Conservation (phyloP, 1,284 basidiomycete genomes). For the Cryptococcus deneoformans region DNA sequence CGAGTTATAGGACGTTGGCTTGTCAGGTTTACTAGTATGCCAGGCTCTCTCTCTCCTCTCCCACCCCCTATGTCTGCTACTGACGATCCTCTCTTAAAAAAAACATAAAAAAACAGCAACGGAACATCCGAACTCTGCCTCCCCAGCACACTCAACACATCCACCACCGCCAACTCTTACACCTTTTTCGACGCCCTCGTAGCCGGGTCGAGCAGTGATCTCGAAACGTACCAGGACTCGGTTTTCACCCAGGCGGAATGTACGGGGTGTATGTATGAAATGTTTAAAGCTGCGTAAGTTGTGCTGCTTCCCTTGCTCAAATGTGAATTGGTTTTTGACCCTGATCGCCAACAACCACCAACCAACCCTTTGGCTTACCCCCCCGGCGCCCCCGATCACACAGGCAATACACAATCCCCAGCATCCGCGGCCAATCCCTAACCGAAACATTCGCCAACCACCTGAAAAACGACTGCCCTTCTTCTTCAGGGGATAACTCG, state of each 20-base stretch:
- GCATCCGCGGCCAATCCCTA: constrained; percentile 22
- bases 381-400: too few relatives aligned
- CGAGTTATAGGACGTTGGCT: constrained; percentile 32
- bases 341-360: background rate
- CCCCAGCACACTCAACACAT: constrained; percentile 19
- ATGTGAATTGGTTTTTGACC: background rate
- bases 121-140: constrained; percentile 30
- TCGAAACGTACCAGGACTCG: constrained; percentile 24
- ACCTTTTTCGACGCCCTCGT: constrained; percentile 34
- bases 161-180: constrained; percentile 22
- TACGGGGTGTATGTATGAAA: constrained; percentile 39
- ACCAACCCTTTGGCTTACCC: background rate
- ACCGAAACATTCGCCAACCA: constrained; percentile 28
- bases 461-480: constrained; percentile 29
- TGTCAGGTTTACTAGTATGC: constrained; percentile 32
- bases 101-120: constrained; percentile 19
- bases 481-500: constrained; percentile 1
- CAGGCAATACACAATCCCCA: constrained; percentile 33
- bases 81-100: background rate
- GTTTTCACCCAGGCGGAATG: constrained; percentile 30
- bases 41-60: constrained; percentile 5
- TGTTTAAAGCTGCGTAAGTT: constrained; percentile 42
- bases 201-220: constrained; percentile 13
- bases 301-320: background rate
- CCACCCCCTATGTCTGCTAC: background rate